Evolutionary conservation across 2,329 filamentous ascomycete species (phyloP), one percentile per base, ranked within the genome.

Genomic region (Ophiostoma novo-ulmi): DNA sequence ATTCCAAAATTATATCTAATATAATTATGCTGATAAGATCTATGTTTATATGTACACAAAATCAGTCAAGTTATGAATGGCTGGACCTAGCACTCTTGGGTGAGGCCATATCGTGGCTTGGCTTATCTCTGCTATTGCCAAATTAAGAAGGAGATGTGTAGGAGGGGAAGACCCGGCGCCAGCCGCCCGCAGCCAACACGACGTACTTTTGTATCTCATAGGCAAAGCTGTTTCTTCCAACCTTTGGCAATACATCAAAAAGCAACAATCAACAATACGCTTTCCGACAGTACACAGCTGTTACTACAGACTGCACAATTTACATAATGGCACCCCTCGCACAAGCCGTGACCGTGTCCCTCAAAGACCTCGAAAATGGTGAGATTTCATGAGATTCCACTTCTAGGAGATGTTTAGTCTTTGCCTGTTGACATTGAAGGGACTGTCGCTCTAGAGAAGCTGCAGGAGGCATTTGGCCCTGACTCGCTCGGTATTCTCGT

Each of bases 401-500:
- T n/a, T 17, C 10, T 44, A 5, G 44, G 17, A 38, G 5, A n/a
- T 36, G 10, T 64, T 10, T 48, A 3, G 8, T 39, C 14, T 13
- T 36, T 39, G 31, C 31, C 31, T 13, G 14, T 20, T 61, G 26
- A 55, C 22, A 11, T 31, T 38, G 11, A 41, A 92, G 90, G 88
- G 26, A 85, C 85, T 71, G 84, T 94, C 65, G 84, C 90, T 0
- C 90, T 92, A 69, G 85, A 87, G 70, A 86, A 86, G 0, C 84
- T 95, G 13, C 87, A 91, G 75, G 80, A 90, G 75, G 95, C 95
- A 0, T 98, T 99, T 78, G 95, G 95, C 0, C 93, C 94, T 1
- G 88, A 91, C 36, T 97, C 93, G 1, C 83, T 98, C 14, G 95
- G 95, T 0, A 97, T 99, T 69, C 89, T 99, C 70, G 83, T 98